Base-by-base conservation (phyloP, 148 eudicot genomes). In the Rhododendron williamsianum region DNA sequence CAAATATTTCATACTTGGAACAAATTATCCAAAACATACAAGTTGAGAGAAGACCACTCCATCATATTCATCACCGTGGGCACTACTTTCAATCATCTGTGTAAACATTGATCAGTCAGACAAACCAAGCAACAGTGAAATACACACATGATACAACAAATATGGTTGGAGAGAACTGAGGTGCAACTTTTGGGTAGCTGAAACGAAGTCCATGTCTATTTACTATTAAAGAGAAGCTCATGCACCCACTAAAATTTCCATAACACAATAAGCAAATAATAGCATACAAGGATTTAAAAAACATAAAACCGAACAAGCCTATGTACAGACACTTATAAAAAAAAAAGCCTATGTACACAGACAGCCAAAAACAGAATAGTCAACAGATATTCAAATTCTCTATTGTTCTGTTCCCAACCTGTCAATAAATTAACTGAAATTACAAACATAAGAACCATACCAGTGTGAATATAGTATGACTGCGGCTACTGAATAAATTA, bases 51-150 rank as follows among this genome's bases (percentile, higher is more conserved):
- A 97, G 88, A 94, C 91, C 82, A 97, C 99, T 63, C 99, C 98
- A 85, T 95, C 99, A 82, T 97, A 97, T 43, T 97, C 99, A 85
- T 97, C 99, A 63, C 98, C 98, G 84, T 91, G 99, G 51, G 92
- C 96, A 85, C 99, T 94, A 89, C 99, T 97, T 90, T 97, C 99
- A 85, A 97, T 89, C 98, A 97, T 95, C 99, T 97, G 91, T 51
- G 83, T 0, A 81, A 23, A 35, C 1, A 27, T 51, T 8, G 33
- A 83, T 25, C 35, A 6, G 58, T 83, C 35, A 82, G 41, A 65
- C 49, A 67, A 41, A 18, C 23, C 43, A 51, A 21, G 82, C 46
- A 52, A 15, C 51, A 71, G 71, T 15, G 27, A 60, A 82, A 58
- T 21, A 82, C 56, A 86, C 18, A 27, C 45, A 12, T 27, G 8